Base-by-base conservation (phyloP, 2,329 filamentous ascomycete species). In the Venturiaceae sp. region DNA sequence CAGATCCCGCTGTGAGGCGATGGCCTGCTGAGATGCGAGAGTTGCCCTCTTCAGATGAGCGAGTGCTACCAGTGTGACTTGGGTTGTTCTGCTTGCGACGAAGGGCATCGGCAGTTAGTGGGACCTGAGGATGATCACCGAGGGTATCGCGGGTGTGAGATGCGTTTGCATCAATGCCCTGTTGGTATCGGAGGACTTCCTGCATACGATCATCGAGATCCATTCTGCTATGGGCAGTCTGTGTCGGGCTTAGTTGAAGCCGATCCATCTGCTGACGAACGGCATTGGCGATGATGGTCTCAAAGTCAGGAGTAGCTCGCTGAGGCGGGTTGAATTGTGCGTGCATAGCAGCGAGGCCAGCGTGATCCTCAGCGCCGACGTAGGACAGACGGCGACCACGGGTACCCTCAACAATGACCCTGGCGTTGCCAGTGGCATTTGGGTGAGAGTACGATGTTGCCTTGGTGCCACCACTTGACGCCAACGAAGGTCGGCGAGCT, bases 361-460 rank as follows among this genome's bases (percentile, higher is more conserved):
- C 23, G n/a, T 33, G 57, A 16, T 34, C 52, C 34, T 58, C 57
- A 9, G 19, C 52, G 47, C 57, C 57, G 13, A 39, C 21, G 57
- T 58, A 54, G 23, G 57, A 58, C 57, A 58, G 14, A n/a, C 57
- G 47, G 26, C 57, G 57, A n/a, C 47, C 34, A 36, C 57, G 46
- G 7, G 36, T 8, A 41, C 46, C 33, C 34, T 54, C 57, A 33
- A 58, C 57, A 9, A 47, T 54, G 21, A 39, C 11, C 21, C 28
- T 46, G 7, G 44, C 36, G 44, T 54, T 39, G 33, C 33, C 34
- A 21, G 33, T 44, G 23, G 54, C 32, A n/a, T 21, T 56, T 26
- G 57, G 57, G 14, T 58, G 30, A 44, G 57, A 53, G 57, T 58
- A 58, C 23, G 57, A 53, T n/a, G 46, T 58, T 28, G 57, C 47